Conservation (phyloP, 345 rosid genomes). For the Boechera retrofracta region DNA sequence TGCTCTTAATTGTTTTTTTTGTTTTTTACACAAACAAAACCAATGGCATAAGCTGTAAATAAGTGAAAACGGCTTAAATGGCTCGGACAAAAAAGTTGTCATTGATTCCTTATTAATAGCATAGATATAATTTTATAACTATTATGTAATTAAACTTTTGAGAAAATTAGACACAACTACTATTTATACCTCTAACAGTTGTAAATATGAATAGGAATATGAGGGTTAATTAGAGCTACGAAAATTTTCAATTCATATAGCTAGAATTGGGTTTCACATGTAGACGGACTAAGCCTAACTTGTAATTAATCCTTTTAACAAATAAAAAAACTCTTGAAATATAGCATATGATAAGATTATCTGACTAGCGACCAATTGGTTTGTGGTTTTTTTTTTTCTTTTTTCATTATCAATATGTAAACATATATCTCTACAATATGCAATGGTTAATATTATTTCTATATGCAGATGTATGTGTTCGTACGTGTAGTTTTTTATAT, state of each 20-base stretch:
- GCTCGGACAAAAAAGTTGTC: too few relatives aligned
- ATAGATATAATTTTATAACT: background rate
- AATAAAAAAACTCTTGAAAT: background rate
- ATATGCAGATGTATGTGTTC: background rate
- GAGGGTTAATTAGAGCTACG: background rate
- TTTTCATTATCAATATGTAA: background rate
- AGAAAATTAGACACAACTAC: background rate
- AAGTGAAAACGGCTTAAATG: too few relatives aligned
- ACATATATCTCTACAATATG: background rate
- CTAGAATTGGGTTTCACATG: background rate
- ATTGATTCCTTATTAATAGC: too few relatives aligned
- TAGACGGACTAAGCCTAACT: background rate
- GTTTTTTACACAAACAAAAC: too few relatives aligned
- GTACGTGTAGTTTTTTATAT: background rate
- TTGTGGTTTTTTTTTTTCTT: too few relatives aligned
- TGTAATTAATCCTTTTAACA: background rate
- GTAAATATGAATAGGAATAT: background rate
- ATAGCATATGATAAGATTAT: background rate
- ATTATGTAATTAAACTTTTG: background rate
- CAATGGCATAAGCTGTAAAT: too few relatives aligned
- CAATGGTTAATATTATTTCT: background rate
- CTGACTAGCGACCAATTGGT: background rate
- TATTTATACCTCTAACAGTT: background rate
- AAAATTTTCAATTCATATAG: too few relatives aligned
- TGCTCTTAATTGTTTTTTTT: too few relatives aligned